Conservation (phyloP, 2,329 filamentous ascomycete species). For the Claviceps lovelessii region DNA sequence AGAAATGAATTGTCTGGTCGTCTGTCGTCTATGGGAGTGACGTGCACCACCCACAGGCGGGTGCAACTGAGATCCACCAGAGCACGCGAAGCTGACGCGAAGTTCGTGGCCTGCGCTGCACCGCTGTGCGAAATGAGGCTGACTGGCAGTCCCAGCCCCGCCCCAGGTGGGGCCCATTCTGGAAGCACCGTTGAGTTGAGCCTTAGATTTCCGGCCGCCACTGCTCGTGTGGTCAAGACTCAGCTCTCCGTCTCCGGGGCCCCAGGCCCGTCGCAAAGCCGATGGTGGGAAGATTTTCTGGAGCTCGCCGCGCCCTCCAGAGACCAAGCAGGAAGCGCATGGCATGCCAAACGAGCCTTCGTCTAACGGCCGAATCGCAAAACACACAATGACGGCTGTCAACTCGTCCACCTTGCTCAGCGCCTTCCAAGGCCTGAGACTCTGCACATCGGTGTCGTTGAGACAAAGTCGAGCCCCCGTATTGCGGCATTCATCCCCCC, state of each 20-base stretch:
- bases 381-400: constrained; percentile 32
- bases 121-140: constrained; percentile 15
- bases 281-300: background rate
- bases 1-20: constrained; percentile 10
- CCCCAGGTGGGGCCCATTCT: no score
- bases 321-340: background rate
- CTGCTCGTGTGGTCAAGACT: background rate
- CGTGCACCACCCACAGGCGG: constrained; percentile 16
- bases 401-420: constrained; percentile 30
- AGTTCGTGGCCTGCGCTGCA: constrained; percentile 19
- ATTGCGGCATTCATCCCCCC: constrained; percentile 14
- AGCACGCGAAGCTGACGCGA: constrained; percentile 33
- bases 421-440: constrained; percentile 36
- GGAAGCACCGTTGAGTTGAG: background rate
- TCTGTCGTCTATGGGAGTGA: constrained; percentile 11
- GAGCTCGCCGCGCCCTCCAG: background rate
- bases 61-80: constrained; percentile 5
- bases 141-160: no score
- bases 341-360: constrained; percentile 2
- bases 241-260: background rate
- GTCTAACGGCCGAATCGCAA: constrained; percentile 11
- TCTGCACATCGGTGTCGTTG: constrained; percentile 26
- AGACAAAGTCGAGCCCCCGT: constrained; percentile 23
- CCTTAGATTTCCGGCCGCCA: constrained; percentile 14
- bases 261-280: background rate